These are phyloP conservation scores for Sophora flavescens DNA, from an alignment of 306 rosid species.

Conservation along the genomic window DNA sequence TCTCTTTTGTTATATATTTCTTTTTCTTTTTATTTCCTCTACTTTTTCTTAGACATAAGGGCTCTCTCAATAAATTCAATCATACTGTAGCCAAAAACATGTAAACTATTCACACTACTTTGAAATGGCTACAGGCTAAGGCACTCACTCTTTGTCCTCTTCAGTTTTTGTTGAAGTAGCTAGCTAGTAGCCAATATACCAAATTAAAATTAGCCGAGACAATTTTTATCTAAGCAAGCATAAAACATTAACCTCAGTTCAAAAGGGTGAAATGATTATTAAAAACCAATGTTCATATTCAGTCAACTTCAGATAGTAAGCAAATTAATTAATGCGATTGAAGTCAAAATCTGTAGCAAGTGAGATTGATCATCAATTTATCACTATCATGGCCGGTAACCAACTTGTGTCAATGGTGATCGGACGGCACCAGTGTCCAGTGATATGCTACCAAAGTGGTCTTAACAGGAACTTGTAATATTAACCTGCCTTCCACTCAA, in stretches of 20 bases:
- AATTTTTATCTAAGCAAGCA: constrained; percentile 3
- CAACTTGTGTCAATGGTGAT: constrained; percentile 50
- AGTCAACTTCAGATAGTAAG: constrained; percentile 47
- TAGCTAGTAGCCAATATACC: not conserved
- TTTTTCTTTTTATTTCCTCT: not conserved
- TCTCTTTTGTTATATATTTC: constrained; percentile 2
- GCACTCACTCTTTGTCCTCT: not conserved
- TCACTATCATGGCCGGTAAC: constrained; percentile 61
- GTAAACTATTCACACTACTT: constrained; percentile 50
- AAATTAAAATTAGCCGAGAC: constrained; percentile 17
- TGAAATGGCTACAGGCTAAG: not conserved
- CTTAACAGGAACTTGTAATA: constrained; percentile 55
- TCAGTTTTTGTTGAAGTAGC: constrained; percentile 20
- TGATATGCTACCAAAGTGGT: constrained; percentile 54
- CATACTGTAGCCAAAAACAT: constrained; percentile 42
- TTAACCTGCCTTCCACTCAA: constrained; percentile 44
- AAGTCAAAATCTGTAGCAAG: constrained; percentile 47
- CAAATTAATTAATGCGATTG: not conserved
- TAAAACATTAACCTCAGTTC: constrained; percentile 11
- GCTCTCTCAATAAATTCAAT: constrained; percentile 46
- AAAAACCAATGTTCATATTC: constrained; percentile 9
- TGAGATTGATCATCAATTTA: constrained; percentile 47
- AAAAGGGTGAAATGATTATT: constrained; percentile 35
- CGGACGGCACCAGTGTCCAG: constrained; percentile 54
- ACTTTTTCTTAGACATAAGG: constrained; percentile 48